Conservation (phyloP, 768 basidiomycete genomes). For the Russula earlei region DNA sequence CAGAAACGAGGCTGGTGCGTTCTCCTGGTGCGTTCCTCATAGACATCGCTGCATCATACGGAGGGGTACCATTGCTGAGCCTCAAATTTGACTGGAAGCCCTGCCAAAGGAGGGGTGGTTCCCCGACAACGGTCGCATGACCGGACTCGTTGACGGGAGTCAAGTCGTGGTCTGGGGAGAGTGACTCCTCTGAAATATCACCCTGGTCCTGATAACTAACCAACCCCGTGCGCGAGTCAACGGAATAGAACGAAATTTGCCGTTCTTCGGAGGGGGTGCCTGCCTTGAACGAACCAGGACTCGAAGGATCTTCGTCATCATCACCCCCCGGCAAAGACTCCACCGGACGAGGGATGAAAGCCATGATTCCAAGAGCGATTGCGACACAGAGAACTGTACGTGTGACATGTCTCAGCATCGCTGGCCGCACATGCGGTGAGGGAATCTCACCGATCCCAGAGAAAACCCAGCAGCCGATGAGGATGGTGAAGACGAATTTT, state of each 20-base stretch:
- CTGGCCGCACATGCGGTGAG: not conserved
- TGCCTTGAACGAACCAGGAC: slow-evolving; percentile 1
- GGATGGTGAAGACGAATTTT: not conserved
- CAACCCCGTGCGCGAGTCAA: slow-evolving; percentile 5
- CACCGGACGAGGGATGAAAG: slow-evolving; percentile 8
- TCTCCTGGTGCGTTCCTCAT: not conserved
- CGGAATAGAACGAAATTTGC: not conserved
- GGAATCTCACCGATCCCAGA: slow-evolving; percentile 4
- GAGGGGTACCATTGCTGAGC: not conserved
- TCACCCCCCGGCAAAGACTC: not conserved
- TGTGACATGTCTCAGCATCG: not conserved
- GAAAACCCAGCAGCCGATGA: slow-evolving; percentile 12
- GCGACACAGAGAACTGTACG: slow-evolving; percentile 5
- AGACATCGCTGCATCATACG: not conserved
- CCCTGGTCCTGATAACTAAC: not conserved
- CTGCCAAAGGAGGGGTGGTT: not conserved
- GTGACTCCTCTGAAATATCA: not conserved
- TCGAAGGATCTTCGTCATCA: not conserved
- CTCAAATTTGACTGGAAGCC: not conserved
- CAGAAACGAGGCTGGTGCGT: not conserved
- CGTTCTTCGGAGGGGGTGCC: not conserved
- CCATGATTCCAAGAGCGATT: slow-evolving; percentile 9
- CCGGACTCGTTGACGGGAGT: not conserved
- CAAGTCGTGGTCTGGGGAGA: not conserved
- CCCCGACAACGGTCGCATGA: not conserved